Evolutionary conservation across 2,329 filamentous ascomycete genomes (phyloP), one percentile per base, ranked within the genome.

Genomic region (Exophiala sideris): DNA sequence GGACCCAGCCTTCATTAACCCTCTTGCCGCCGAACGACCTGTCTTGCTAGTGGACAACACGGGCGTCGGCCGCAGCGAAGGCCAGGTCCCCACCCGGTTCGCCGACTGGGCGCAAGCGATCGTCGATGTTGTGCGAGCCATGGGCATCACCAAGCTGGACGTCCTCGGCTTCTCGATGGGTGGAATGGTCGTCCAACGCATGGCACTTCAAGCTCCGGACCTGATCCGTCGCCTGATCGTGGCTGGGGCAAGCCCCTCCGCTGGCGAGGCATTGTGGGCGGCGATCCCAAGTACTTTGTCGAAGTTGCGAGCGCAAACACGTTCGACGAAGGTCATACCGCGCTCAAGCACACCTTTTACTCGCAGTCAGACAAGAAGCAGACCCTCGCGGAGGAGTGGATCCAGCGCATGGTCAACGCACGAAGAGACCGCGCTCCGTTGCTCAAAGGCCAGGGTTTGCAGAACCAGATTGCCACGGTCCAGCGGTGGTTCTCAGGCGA

Each of bases 141-240:
- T 75, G 11, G 48, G 50, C 1, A 58, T 77, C n/a, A 32, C 51
- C 0, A 61, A 72, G 46, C 66, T 73, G 44, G 76, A 80, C 53
- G 58, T 80, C 6, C 52, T 80, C 38, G 78, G 78, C 1, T 80
- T 76, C 63, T 78, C 74, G 8, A 76, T 80, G 71, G 77, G 78
- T 11, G 77, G 77, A 0, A 70, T 68, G 32, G 71, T 71, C 3
- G 76, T 73, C 5, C 77, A 79, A 57, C 63, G 76, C 45, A 65
- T 78, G 3, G 74, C 75, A 1, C 66, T 79, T 20, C 65, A 66
- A 20, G 62, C 64, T 1, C 69, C 72, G 0, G 62, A 62, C 1
- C 58, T 74, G 1, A 68, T 76, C 0, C 69, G 73, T 1, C 68
- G 70, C 14, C 63, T 78, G 6, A 67, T 79, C 21, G 64, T 79